These are phyloP conservation scores for Endoconidiophora laricicola DNA, from an alignment of 2,329 filamentous ascomycete genomes.

Conservation along the genomic window DNA sequence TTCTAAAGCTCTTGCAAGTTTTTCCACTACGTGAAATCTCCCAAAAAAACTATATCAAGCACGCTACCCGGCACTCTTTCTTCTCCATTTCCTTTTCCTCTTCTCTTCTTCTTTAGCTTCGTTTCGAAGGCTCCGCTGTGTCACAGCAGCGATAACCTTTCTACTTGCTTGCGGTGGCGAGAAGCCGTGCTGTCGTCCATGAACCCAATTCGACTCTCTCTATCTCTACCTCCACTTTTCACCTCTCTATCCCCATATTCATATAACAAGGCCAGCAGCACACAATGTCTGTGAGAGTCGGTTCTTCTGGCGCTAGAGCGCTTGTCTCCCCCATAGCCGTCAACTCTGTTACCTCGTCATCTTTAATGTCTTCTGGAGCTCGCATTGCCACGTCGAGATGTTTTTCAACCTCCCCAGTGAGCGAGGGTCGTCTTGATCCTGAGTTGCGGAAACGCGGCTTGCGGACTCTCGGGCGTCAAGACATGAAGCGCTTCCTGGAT, in stretches of 20 bases:
- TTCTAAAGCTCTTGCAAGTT: slow-evolving; percentile 8
- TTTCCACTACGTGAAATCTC: slow-evolving; percentile 1
- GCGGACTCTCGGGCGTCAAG: slow-evolving; percentile 10
- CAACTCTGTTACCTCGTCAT: too few species aligned
- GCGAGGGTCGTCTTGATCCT: slow-evolving; percentile 9
- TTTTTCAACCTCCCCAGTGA: slow-evolving; percentile 1
- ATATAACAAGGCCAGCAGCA: too few species aligned
- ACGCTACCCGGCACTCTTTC: background rate
- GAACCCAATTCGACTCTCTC: background rate
- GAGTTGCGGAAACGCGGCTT: slow-evolving; percentile 8
- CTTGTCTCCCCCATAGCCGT: too few species aligned
- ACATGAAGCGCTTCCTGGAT: slow-evolving; percentile 11
- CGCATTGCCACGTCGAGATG: background rate
- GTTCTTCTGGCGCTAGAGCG: background rate
- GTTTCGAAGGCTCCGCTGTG: slow-evolving; percentile 15
- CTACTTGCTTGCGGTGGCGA: background rate
- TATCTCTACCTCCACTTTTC: background rate
- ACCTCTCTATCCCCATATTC: background rate
- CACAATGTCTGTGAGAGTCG: background rate
- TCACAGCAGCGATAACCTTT: background rate
- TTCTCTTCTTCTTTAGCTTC: slow-evolving; percentile 9
- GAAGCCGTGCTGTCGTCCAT: too few species aligned
- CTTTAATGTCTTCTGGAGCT: too few species aligned
- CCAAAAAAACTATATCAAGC: slow-evolving; percentile 3
- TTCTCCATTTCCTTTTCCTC: slow-evolving; percentile 3